A percentile compares a stretch with the other conserved stretches of the same genome.
These are phyloP conservation scores for Apiospora malaysiana DNA, from an alignment of 2,329 filamentous ascomycete genomes.

Conservation along the genomic window DNA sequence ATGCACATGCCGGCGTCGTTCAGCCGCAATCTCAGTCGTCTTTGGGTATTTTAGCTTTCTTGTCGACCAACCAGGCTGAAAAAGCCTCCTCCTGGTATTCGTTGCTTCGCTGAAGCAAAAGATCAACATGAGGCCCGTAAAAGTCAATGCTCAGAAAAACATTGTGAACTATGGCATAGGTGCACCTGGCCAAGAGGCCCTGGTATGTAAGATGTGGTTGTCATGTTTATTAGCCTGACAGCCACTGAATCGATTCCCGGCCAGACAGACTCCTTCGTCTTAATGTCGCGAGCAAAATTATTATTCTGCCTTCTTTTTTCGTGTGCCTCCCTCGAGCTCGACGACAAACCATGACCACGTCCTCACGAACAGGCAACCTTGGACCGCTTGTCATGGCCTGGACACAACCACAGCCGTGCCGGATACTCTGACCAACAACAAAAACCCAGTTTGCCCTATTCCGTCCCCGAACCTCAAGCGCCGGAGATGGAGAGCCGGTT, in stretches of 20 bases:
- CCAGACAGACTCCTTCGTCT: neutral
- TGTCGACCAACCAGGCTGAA: neutral
- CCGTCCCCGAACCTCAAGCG: too few species aligned
- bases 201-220: too few species aligned
- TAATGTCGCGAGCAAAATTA: neutral
- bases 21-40: neutral
- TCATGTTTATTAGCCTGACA: neutral
- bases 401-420: neutral
- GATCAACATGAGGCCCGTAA: neutral
- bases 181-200: too few species aligned
- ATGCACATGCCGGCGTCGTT: too few species aligned
- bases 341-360: neutral
- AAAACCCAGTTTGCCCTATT: too few species aligned
- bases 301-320: too few species aligned
- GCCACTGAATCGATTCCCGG: neutral
- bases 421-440: neutral
- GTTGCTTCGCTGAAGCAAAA: neutral
- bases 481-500: too few species aligned
- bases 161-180: neutral
- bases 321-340: neutral
- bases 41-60: neutral
- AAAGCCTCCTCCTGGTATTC: neutral
- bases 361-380: neutral
- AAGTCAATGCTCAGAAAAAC: neutral
- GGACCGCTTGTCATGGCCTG: neutral